Evolutionary conservation across 805 yeast species (phyloP).

Genomic region (Komagataella pseudopastoris): DNA sequence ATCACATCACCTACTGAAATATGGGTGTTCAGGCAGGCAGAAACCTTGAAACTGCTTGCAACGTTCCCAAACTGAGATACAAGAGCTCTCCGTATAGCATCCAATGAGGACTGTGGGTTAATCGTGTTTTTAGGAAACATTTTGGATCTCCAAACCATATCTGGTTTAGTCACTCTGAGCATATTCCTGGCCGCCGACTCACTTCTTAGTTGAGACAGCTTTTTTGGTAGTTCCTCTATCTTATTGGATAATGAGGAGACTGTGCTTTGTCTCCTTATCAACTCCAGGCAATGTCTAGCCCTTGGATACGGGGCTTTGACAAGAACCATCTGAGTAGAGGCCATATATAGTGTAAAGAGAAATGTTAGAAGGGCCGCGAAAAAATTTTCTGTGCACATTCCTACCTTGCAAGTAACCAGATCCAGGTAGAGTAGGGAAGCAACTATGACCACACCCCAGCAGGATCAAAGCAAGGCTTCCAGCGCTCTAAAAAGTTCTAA

Average conservation of each 20-base stretch:
- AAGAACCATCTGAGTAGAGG: neutral
- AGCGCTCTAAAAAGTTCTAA: neutral
- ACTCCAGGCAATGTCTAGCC: neutral
- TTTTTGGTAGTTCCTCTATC: slow-evolving; percentile 5
- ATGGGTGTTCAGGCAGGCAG: slow-evolving; percentile 12
- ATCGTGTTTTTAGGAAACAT: neutral
- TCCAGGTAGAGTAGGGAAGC: neutral
- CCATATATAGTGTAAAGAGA: neutral
- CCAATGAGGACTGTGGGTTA: neutral
- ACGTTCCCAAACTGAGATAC: slow-evolving; percentile 8
- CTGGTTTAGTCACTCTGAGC: slow-evolving; percentile 15
- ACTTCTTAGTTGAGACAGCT: slow-evolving; percentile 6
- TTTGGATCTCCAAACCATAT: slow-evolving; percentile 14
- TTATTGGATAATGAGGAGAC: neutral
- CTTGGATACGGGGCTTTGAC: neutral
- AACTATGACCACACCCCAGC: neutral
- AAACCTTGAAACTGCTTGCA: slow-evolving; percentile 4
- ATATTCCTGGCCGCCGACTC: slow-evolving; percentile 6
- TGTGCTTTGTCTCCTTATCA: neutral
- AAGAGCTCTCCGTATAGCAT: slow-evolving; percentile 5
- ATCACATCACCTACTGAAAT: slow-evolving; percentile 52
- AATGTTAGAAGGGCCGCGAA: neutral
- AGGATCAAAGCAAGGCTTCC: neutral
- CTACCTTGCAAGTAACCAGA: neutral
- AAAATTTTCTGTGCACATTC: neutral